Evolutionary conservation across 2,329 filamentous ascomycete genomes (phyloP), one percentile per base, ranked within the genome.

Genomic region (Colletotrichum sp.): DNA sequence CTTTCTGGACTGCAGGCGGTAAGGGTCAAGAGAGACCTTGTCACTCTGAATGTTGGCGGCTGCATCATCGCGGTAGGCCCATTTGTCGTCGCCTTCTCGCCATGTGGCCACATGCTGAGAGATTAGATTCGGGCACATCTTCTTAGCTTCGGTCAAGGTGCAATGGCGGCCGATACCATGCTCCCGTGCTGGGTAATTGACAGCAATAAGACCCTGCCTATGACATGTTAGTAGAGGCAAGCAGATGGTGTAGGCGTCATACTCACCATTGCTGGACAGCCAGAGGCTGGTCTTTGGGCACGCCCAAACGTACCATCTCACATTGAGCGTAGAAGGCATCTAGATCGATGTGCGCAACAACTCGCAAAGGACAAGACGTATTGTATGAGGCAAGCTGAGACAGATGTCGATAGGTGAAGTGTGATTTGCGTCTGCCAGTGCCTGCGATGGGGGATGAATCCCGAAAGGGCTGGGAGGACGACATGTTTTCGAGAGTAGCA

Each of bases 291-390:
- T 95, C 91, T 76, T 95, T 93, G 16, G 93, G 87, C 13, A 94
- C 87, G 15, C 93, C 93, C 60, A 98, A 89, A 9, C 97, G 92
- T 12, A 98, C 93, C 90, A 96, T 97, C 85, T 99, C 97, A 82
- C 96, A 98, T 87, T 99, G 97, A 5, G 94, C 94, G 83, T 99
- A 99, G 85, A 99, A 99, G 52, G 96, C 96, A 90, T 99, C 97
- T 75, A 99, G 92, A 81, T 99, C 97, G 77, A 98, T 92, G 83
- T 98, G 96, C 8, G 95, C 95, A 79, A 98, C 92, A 32, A 97
- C 94, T 61, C 97, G 93, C 43, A 99, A 89, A 2, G 96, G 96
- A 66, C 92, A 95, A 10, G 92, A 91, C 0, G 93, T 89, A 38
- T 91, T 92, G 78, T 91, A 95, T 12, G 92, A 89, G 8, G 93